A percentile compares a stretch with the other conserved stretches of the same genome.
phyloP scores from a whole-genome alignment of 2,329 filamentous ascomycete genomes.

The Calonectria naviculata region DNA sequence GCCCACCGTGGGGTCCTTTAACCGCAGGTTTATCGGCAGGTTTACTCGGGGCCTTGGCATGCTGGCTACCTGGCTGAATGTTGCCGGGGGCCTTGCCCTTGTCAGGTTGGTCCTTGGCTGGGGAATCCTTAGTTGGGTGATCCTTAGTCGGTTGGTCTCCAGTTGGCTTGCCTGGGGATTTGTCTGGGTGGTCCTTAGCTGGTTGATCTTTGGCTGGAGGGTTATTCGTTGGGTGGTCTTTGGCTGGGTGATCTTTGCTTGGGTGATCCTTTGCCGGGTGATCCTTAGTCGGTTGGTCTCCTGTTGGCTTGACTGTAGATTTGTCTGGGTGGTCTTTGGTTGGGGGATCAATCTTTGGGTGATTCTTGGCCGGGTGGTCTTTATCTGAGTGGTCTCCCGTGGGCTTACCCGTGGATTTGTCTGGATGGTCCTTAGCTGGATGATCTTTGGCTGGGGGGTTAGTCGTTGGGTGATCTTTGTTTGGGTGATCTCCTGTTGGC shows the following conservation, averaged over 20 bases:
- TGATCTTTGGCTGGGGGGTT: no score
- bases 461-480: no score
- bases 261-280: no score
- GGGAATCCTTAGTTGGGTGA: no score
- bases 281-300: not conserved
- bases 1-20: not conserved
- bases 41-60: not conserved
- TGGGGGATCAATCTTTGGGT: no score
- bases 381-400: not conserved
- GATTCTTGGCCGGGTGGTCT: not conserved
- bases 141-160: not conserved
- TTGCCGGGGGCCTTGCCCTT: no score
- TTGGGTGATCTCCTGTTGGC: no score
- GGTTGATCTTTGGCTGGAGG: no score
- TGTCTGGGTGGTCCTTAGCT: not conserved
- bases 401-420: not conserved
- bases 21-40: not conserved
- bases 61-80: no score
- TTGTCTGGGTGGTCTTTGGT: not conserved
- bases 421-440: not conserved
- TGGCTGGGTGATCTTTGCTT: no score
- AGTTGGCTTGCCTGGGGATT: not conserved
- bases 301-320: not conserved
- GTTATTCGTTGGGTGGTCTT: no score
- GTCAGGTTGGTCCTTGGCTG: no score